Percentiles rank a stretch among this genome's conserved stretches.
Evolutionary conservation across 495 filamentous ascomycete species (phyloP).

Genomic region (Penicillium chermesinum): DNA sequence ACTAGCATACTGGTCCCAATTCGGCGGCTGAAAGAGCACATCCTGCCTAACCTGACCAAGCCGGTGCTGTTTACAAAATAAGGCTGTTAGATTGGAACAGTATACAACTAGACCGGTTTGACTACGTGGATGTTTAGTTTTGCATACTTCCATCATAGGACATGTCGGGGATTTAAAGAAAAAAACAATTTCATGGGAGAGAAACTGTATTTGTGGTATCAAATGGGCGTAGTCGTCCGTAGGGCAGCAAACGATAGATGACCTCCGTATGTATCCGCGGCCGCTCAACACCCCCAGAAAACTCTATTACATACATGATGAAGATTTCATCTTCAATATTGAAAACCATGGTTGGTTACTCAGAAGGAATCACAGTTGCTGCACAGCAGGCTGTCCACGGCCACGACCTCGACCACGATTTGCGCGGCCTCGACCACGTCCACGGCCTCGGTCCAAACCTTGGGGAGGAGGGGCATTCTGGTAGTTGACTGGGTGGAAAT

Average conservation of each 20-base stretch:
- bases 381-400: conserved; percentile 15
- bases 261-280: neutral
- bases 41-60: conserved; percentile 23
- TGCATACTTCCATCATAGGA: too few relatives aligned
- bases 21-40: conserved; percentile 28
- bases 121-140: too few relatives aligned
- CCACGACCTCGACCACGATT: conserved; percentile 30
- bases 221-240: neutral
- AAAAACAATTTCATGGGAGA: neutral
- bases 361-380: conserved; percentile 3
- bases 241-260: neutral
- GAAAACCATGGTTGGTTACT: neutral
- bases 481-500: conserved; percentile 59
- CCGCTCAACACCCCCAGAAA: neutral
- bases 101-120: too few relatives aligned
- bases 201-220: neutral
- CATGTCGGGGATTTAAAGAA: too few relatives aligned
- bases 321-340: neutral
- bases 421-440: conserved; percentile 49
- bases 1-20: conserved; percentile 13
- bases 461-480: conserved; percentile 75
- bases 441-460: conserved; percentile 53
- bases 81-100: conserved; percentile 3
- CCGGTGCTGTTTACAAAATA: conserved; percentile 26
- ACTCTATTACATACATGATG: conserved; percentile 4